Percentiles rank a stretch among this genome's conserved stretches.
These are phyloP conservation scores for Rasamsonia emersonii DNA, from an alignment of 2,329 filamentous ascomycete species.

Conservation along the genomic window DNA sequence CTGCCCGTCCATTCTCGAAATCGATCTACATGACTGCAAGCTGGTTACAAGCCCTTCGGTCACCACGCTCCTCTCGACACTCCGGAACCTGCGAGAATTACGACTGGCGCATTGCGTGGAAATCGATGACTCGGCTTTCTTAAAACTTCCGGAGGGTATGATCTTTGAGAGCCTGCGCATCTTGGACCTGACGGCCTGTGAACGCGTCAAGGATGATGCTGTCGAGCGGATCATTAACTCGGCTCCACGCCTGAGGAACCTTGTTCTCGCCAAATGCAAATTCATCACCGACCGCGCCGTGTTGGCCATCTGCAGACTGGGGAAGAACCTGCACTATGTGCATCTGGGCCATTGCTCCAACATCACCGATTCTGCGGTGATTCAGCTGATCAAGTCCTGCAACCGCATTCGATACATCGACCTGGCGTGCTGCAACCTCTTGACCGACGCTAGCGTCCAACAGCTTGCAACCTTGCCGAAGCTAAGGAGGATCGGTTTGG, in stretches of 20 bases:
- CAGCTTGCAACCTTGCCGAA: constrained; percentile 83
- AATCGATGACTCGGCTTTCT: constrained; percentile 81
- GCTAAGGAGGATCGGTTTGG: constrained; percentile 84
- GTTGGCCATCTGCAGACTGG: constrained; percentile 74
- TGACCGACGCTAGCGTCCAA: constrained; percentile 81
- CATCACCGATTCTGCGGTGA: constrained; percentile 84
- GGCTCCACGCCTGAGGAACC: constrained; percentile 79
- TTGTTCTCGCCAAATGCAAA: constrained; percentile 89
- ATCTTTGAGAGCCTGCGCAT: constrained; percentile 85
- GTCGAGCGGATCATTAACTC: constrained; percentile 80
- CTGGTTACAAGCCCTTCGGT: constrained; percentile 76
- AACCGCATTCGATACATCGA: constrained; percentile 97
- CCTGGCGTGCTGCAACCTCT: constrained; percentile 80
- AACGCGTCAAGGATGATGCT: constrained; percentile 72
- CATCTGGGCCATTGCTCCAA: constrained; percentile 89
- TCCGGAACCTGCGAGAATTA: constrained; percentile 79
- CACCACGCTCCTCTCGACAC: constrained; percentile 67
- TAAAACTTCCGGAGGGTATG: constrained; percentile 59
- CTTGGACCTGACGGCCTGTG: constrained; percentile 84
- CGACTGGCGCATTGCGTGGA: constrained; percentile 76
- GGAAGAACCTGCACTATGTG: constrained; percentile 94
- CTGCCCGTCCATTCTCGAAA: constrained; percentile 90
- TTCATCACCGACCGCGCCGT: constrained; percentile 87
- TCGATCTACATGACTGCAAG: constrained; percentile 81
- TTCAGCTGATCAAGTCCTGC: constrained; percentile 72